These are phyloP conservation scores for Schrenkiella parvula DNA, from an alignment of 345 rosid species.

Conservation along the genomic window DNA sequence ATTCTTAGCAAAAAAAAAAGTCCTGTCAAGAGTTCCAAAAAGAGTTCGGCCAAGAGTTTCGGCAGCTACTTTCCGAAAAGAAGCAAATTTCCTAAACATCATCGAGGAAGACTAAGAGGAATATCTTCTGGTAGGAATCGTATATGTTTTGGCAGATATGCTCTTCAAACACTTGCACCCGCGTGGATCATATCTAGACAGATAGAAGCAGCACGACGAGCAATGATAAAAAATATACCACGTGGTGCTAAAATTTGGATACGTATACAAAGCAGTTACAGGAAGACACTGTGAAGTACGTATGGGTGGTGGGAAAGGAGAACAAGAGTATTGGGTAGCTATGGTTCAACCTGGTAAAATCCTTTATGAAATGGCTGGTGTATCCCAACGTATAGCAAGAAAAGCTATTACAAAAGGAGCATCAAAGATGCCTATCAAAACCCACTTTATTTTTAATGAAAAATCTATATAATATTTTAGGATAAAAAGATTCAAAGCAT, in stretches of 20 bases:
- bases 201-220: slow-evolving; percentile 10
- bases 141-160: slow-evolving; percentile 8
- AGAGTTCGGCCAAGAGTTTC: not conserved
- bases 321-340: not conserved
- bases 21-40: not conserved
- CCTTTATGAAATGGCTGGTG: not conserved
- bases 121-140: not conserved
- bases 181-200: slow-evolving; percentile 20
- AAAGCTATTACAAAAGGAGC: not conserved
- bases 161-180: slow-evolving; percentile 19
- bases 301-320: not conserved
- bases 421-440: not conserved
- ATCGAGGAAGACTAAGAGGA: slow-evolving; percentile 19
- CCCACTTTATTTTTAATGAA: not conserved
- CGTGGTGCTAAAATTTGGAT: not conserved
- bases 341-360: not conserved
- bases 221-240: not conserved
- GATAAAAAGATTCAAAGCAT: not conserved
- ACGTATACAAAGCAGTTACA: not conserved
- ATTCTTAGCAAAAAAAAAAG: no score
- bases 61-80: not conserved
- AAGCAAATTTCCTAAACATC: not conserved
- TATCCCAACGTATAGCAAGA: not conserved
- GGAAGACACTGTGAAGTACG: not conserved
- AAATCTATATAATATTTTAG: not conserved